Base-by-base conservation (phyloP, 140 eudicot genomes). In the Anethum foeniculum region DNA sequence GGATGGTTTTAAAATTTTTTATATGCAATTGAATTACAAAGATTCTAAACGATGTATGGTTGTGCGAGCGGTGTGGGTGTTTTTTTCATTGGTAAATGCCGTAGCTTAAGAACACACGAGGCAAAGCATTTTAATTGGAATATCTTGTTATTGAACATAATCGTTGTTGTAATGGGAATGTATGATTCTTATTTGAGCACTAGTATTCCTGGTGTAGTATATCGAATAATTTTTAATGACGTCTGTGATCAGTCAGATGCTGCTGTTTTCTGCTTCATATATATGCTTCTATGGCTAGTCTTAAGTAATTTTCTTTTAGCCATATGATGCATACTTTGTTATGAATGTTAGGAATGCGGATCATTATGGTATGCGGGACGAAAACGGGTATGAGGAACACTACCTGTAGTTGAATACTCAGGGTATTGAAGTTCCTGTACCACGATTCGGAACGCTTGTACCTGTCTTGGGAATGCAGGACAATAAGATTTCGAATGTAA, bases 371-470 rank as follows among this genome's bases (percentile, higher is more conserved):
- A 71, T 49, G 9, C 28, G 47, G 48, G 43, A 71, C 15, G 49
- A 19, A 71, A 34, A 38, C 25, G 25, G 76, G 76, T 71, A 38
- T 12, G 27, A 16, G 76, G 76, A 71, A 71, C 47, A 38, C 49
- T 71, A 38, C 76, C 76, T 71, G 41, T 71, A 19, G 76, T 38
- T 34, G 21, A 19, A 18, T 71, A 38, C 76, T 32, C 76, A 71
- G 6, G 76, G 76, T 71, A 71, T 71, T 38, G 43, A 36, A 19
- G 76, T 71, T 71, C 76, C 76, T 34, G 28, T 71, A 16, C 49
- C 76, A 71, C 30, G 48, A 71, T 71, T 71, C 30, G 46, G 49
- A 71, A 34, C 74, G 49, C 23, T 14, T 5, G 76, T 71, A 38
- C 76, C 46, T 36, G 76, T 25, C 21, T 36, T 12, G 2, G 14